Evolutionary conservation across 164 flowering plant species (phyloP), one percentile per base, ranked within the genome.

Genomic region (Berberis vulgaris): DNA sequence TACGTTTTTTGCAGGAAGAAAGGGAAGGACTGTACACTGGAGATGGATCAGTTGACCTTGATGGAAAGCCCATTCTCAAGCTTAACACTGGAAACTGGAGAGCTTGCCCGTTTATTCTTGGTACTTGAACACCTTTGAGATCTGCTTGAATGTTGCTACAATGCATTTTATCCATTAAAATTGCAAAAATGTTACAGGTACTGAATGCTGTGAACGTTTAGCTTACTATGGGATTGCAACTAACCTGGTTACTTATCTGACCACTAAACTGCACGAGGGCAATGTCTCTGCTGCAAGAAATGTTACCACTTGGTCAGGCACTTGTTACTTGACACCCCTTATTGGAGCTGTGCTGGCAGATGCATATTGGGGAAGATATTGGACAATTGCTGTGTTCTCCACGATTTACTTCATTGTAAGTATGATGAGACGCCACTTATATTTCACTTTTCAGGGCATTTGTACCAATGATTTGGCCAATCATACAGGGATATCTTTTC

Each of bases 341-440:
- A 79, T 88, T 74, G 97, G 97, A 66, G 97, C 97, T 11, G 74
- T 87, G 55, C 54, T 91, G 53, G 97, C 96, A 41, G 97, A 91
- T 91, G 86, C 96, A 54, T 85, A 83, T 64, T 91, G 86, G 88
- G 97, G 94, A 74, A 80, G 90, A 85, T 91, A 85, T 72, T 84
- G 96, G 96, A 91, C 96, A 43, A 91, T 91, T 69, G 96, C 93
- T 40, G 77, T 66, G 54, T 88, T 88, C 75, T 88, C 91, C 62
- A 82, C 83, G 7, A 83, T 88, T 43, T 91, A 89, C 74, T 82
- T 91, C 72, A 75, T 89, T 54, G 96, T 88, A 79, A 76, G 67
- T 61, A 61, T 58, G 7, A 41, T 41, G 40, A 7, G 59, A 57
- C 26, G 40, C 4, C 40, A 8, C 8, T 46, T 46, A 46, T 46